These are phyloP conservation scores for Fusarium nelsonii DNA, from an alignment of 2,329 filamentous ascomycete genomes.

Conservation along the genomic window DNA sequence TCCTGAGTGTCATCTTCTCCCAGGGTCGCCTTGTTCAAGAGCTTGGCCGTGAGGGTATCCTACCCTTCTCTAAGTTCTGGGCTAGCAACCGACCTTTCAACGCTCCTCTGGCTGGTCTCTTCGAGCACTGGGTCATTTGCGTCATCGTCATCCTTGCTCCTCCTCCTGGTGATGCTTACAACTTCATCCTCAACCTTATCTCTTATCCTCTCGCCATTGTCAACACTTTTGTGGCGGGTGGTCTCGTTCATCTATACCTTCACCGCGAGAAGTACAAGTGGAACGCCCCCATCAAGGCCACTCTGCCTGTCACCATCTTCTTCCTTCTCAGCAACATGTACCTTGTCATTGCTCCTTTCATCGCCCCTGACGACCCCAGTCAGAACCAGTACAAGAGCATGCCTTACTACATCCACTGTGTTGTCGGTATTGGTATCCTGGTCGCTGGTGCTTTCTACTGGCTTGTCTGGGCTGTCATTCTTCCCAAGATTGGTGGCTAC, in stretches of 20 bases:
- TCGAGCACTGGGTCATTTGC: conserved; percentile 73
- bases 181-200: conserved; percentile 73
- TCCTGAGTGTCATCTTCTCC: conserved; percentile 76
- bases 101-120: conserved; percentile 70
- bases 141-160: conserved; percentile 75
- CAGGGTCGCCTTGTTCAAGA: conserved; percentile 76
- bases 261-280: conserved; percentile 62
- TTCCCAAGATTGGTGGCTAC: conserved; percentile 66
- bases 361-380: conserved; percentile 61
- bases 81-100: conserved; percentile 74
- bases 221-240: conserved; percentile 66
- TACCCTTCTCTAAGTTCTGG: conserved; percentile 72
- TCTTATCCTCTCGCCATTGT: conserved; percentile 72
- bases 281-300: conserved; percentile 67
- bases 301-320: conserved; percentile 66
- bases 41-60: conserved; percentile 73
- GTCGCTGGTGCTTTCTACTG: conserved; percentile 66
- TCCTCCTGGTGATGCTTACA: conserved; percentile 75
- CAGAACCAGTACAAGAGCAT: conserved; percentile 66
- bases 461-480: conserved; percentile 65
- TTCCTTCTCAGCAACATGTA: conserved; percentile 73
- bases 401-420: conserved; percentile 70
- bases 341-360: conserved; percentile 70
- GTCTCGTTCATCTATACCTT: conserved; percentile 66
- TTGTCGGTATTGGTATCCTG: conserved; percentile 69